Evolutionary conservation across 2,329 filamentous ascomycete species (phyloP), one percentile per base, ranked within the genome.

Genomic region (Venturia effusa): DNA sequence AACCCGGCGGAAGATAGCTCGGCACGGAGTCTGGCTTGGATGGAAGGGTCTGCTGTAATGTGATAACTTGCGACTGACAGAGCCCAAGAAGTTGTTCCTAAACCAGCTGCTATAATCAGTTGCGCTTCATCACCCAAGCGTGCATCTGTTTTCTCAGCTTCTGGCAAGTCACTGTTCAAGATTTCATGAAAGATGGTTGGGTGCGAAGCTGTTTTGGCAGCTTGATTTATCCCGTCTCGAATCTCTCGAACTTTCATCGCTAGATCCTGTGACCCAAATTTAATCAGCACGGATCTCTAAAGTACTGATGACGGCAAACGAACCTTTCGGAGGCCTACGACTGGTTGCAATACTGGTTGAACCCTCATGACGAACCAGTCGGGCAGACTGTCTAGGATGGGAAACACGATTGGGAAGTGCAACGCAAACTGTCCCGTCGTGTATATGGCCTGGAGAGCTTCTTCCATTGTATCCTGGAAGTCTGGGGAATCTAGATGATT

Each of bases 381-480:
- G 15, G 64, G 64, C 4, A 65, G 32, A 10, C 17, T 11, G 37
- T 61, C 37, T n/a, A 65, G 34, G 17, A 65, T 59, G 2, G 62
- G 62, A 30, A 45, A 60, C 22, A 45, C 39, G 11, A 48, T 13
- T 15, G 62, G 64, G n/a, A 65, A 59, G 39, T 41, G 63, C 24
- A 65, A 41, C 4, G 55, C 63, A 60, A 68, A n/a, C n/a, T n/a
- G n/a, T n/a, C n/a, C n/a, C n/a, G n/a, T n/a, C n/a, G n/a, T n/a
- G n/a, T n/a, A 69, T 24, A 71, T 65, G 30, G 61, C 55, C 19
- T 68, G 63, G 34, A 70, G 64, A 4, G 65, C 59, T 17, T 63
- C 51, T 24, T 67, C 45, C 10, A 65, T 10, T 2, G 48, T 65
- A 43, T 65, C 64, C 30, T 59, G 27, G 45, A 66, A 66, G 30